Evolutionary conservation across 1,284 basidiomycete species (phyloP).

Genomic region (Cutaneotrichosporon cavernicola): DNA sequence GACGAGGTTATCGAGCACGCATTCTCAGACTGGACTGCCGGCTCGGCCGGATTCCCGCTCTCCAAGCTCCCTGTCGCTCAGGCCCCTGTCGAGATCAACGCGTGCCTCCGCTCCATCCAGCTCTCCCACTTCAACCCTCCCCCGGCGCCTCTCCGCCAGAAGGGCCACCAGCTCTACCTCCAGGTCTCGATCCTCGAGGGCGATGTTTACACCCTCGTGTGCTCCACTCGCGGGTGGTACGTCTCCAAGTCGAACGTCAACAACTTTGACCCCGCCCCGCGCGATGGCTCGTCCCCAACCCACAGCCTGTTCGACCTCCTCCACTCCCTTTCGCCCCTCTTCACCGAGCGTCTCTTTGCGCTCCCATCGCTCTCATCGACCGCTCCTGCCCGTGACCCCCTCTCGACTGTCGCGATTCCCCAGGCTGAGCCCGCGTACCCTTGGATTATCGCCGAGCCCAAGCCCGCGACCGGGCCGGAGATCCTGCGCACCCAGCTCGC

Average conservation of each 20-base stretch:
- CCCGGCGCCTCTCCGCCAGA: constrained; percentile 57
- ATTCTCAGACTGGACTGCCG: constrained; percentile 52
- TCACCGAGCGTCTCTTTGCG: constrained; percentile 50
- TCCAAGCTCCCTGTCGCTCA: constrained; percentile 49
- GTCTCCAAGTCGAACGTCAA: constrained; percentile 56
- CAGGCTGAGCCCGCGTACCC: constrained; percentile 59
- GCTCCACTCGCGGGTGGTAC: constrained; percentile 59
- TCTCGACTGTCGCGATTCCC: constrained; percentile 56
- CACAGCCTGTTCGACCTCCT: constrained; percentile 59
- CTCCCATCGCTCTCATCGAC: constrained; percentile 41
- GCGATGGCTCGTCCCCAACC: constrained; percentile 41
- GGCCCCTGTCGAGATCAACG: constrained; percentile 41
- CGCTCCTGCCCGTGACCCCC: constrained; percentile 46
- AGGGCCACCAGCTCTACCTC: constrained; percentile 60
- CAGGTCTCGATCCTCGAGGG: constrained; percentile 59
- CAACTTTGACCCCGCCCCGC: constrained; percentile 55
- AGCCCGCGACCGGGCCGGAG: constrained; percentile 54
- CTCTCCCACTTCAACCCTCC: constrained; percentile 62
- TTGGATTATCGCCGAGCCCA: constrained; percentile 54
- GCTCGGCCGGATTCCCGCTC: constrained; percentile 36
- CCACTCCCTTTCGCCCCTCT: constrained; percentile 54
- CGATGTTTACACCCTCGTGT: constrained; percentile 58
- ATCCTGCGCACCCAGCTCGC: constrained; percentile 59
- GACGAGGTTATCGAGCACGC: constrained; percentile 44
- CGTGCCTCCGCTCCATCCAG: constrained; percentile 55